Evolutionary conservation across 2,329 filamentous ascomycete species (phyloP).

Genomic region (Trichoderma sp.): DNA sequence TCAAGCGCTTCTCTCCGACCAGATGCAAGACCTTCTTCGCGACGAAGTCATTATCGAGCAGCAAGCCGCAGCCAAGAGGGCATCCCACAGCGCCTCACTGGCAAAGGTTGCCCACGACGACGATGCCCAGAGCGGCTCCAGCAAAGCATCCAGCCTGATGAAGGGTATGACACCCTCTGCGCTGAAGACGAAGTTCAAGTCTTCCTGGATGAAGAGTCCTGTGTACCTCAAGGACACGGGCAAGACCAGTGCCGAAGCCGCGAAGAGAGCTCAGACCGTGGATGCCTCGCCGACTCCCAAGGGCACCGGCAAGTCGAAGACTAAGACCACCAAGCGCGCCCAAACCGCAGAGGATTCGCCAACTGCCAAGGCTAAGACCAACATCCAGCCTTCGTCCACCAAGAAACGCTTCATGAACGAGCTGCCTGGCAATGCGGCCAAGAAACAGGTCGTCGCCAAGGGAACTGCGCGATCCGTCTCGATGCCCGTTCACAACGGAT

Average conservation of each 20-base stretch:
- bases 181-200: slow-evolving; percentile 1
- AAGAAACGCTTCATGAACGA: slow-evolving; percentile 18
- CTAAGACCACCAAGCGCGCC: no score
- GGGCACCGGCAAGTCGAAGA: no score
- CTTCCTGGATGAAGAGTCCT: slow-evolving; percentile 1
- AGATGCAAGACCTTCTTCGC: not conserved
- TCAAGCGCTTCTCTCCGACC: slow-evolving; percentile 1
- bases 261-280: not conserved
- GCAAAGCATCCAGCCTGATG: not conserved
- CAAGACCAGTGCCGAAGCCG: not conserved
- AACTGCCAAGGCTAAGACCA: no score
- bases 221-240: not conserved
- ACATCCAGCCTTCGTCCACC: not conserved
- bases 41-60: not conserved
- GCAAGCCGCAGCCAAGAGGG: not conserved
- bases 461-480: slow-evolving; percentile 19
- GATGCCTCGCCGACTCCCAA: not conserved
- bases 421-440: not conserved
- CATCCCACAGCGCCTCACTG: not conserved
- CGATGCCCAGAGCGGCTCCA: not conserved
- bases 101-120: not conserved
- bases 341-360: no score
- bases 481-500: not conserved
- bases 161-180: not conserved
- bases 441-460: slow-evolving; percentile 13